A percentile compares a stretch with the other conserved stretches of the same genome.
phyloP scores from a whole-genome alignment of 805 yeast species.

The Ogataea pignaliae region DNA sequence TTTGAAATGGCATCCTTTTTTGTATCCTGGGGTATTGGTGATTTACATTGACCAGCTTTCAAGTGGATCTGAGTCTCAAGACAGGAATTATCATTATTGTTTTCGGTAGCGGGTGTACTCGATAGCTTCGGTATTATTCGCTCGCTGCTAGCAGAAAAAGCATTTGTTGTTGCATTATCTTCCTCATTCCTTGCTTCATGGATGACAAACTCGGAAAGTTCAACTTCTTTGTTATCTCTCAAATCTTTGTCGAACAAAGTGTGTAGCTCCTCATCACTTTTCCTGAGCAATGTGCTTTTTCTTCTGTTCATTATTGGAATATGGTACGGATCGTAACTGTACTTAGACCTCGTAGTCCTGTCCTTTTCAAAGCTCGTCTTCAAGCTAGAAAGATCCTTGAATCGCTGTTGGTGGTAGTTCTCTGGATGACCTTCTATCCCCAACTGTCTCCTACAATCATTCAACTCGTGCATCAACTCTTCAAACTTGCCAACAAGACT shows the following conservation, averaged over 20 bases:
- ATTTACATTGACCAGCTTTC: too few species aligned
- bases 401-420: slow-evolving; percentile 8
- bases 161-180: neutral
- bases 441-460: neutral
- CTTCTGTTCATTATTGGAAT: slow-evolving; percentile 1
- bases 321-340: slow-evolving; percentile 2
- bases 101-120: too few species aligned
- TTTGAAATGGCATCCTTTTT: too few species aligned
- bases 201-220: slow-evolving; percentile 1
- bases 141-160: too few species aligned
- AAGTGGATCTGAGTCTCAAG: too few species aligned
- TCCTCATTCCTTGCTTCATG: neutral
- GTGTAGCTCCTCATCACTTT: neutral
- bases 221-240: neutral
- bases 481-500: neutral
- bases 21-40: too few species aligned
- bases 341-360: too few species aligned
- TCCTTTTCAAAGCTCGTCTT: neutral
- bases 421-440: neutral
- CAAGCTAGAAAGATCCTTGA: neutral
- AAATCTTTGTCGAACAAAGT: slow-evolving; percentile 16
- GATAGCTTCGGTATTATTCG: too few species aligned
- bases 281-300: slow-evolving; percentile 3
- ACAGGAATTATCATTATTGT: too few species aligned
- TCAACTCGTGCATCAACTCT: neutral